Evolutionary conservation across 257 asterid species (phyloP).

Genomic region (Apocynum venetum): DNA sequence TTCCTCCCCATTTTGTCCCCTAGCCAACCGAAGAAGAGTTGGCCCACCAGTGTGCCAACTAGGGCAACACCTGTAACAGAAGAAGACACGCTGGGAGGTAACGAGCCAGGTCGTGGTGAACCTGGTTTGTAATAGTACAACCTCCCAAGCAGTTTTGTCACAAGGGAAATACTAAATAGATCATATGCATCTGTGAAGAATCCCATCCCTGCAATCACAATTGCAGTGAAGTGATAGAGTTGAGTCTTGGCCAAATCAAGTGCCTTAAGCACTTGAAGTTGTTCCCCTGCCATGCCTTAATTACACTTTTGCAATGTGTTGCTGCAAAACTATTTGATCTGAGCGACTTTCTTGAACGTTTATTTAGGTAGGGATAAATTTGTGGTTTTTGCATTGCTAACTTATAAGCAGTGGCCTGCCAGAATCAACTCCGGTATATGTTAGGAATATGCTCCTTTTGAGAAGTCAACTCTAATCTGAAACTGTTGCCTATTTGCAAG

Average conservation of each 20-base stretch:
- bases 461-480: neutral
- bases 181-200: slow-evolving; percentile 33
- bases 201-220: slow-evolving; percentile 30
- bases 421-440: neutral
- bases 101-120: slow-evolving; percentile 23
- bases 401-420: too few relatives aligned
- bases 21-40: slow-evolving; percentile 35
- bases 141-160: slow-evolving; percentile 30
- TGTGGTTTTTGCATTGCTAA: too few relatives aligned
- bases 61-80: slow-evolving; percentile 32
- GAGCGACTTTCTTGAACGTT: too few relatives aligned
- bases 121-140: slow-evolving; percentile 25
- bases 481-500: neutral
- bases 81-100: slow-evolving; percentile 31
- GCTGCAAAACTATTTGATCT: neutral
- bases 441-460: neutral
- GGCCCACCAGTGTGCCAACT: slow-evolving; percentile 31
- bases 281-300: slow-evolving; percentile 17
- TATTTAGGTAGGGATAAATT: too few relatives aligned
- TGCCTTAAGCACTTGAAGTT: slow-evolving; percentile 23
- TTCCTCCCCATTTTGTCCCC: slow-evolving; percentile 31
- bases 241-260: slow-evolving; percentile 25
- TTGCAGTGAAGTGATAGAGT: slow-evolving; percentile 24
- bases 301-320: too few relatives aligned
- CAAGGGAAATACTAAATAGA: slow-evolving; percentile 29